Evolutionary conservation across 805 yeast genomes (phyloP), one percentile per base, ranked within the genome.

Genomic region (Ogataea ganodermae): DNA sequence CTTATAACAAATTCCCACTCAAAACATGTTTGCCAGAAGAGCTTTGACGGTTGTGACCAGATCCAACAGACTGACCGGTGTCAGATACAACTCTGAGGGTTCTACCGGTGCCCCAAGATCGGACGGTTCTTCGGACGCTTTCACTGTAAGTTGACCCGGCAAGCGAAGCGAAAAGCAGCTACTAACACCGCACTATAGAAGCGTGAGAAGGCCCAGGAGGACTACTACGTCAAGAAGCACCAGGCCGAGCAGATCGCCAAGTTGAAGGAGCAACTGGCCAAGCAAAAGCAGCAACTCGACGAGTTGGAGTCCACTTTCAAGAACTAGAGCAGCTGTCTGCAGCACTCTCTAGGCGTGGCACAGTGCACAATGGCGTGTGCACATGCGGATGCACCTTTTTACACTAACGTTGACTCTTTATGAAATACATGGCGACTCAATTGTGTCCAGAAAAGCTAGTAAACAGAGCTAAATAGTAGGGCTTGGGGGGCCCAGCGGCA

Each of bases 191-290:
- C 14, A 8, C 3, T 41, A 28, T 21, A 78, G 78, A 89, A 90
- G 68, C 90, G 96, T 69, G 99, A 94, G 78, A 85, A 80, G 72
- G 96, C 96, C 54, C 84, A 83, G 66, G 99, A 92, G 75, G 89
- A 86, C 67, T 76, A 74, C 61, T 91, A 83, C 75, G 76, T 90
- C 70, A 88, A 81, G 72, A 84, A 89, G 73, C 96, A 86, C 66
- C 96, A 92, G 76, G 86, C 84, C 66, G 96, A 89, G 70, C 89
- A 86, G 75, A 76, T 90, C 67, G 83, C 80, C 63, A 78, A 79
- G 42, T 80, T 90, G 68, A 85, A 76, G 68, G 89, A 86, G 67
- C 80, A 85, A 63, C 76, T 90, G 68, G 80, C 84, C 69, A 76
- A 86, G 72, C 94, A 84, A 67, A 84, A 83, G 76, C 76, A 79